Base-by-base conservation (phyloP, 176 grass and related monocot species). In the Raddia distichophylla region DNA sequence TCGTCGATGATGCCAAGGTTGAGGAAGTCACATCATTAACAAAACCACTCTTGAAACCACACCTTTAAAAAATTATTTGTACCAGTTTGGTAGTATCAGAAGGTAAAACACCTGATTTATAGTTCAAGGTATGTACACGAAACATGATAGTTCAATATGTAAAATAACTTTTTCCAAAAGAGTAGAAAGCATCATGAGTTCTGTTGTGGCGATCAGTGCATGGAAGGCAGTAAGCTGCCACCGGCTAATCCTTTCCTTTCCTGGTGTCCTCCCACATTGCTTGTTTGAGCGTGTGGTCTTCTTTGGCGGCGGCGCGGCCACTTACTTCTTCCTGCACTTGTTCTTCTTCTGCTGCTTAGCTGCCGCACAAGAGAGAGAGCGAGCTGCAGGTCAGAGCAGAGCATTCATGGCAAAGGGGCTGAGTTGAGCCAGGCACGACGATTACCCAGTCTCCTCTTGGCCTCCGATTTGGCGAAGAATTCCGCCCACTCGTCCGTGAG, bases 401-500 rank as follows among this genome's bases (percentile, higher is more conserved):
- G 3, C 8, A 22, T 54, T 3, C 9, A 40, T 4, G 51, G 3
- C 2, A 6, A 71, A 27, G 10, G 7, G 3, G 8, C 16, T n/a
- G 64, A 63, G 14, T 40, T 40, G 37, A 34, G 13, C 7, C 42
- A 73, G n/a, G 3, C 10, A 14, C 11, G 13, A 37, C 13, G 63
- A 56, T 48, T 83, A 89, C 90, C 90, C 40, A 83, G 76, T 62
- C 81, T 82, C 74, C 90, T 86, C 84, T 86, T 92, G 81, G 90
- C 90, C n/a, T 86, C 90, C 3, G 90, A 89, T 83, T 89, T 89
- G 69, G 87, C 90, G 72, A 89, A 92, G 77, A 92, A 92, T 14
- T 92, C 87, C 3, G 76, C 70, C 87, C 84, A 90, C 88, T 90
- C 87, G 67, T 93, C 91, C 13, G 87, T 87, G 9, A 93, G 82